A percentile compares a stretch with the other conserved stretches of the same genome.
These are phyloP conservation scores for Paulownia fortunei DNA, from an alignment of 257 asterid species.

Conservation along the genomic window DNA sequence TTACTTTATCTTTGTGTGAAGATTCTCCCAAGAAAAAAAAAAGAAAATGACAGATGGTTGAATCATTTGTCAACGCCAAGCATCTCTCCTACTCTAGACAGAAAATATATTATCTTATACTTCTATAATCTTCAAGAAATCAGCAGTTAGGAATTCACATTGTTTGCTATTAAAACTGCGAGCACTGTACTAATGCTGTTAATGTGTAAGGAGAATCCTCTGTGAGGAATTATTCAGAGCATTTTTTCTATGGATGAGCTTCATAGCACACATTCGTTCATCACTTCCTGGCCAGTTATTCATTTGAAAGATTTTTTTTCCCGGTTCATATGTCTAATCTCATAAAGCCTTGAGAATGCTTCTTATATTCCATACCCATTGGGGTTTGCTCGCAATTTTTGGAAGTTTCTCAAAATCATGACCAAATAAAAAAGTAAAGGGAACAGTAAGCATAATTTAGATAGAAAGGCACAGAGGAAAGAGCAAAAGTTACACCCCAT, in stretches of 20 bases:
- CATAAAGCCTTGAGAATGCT: background rate
- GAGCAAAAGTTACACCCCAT: too few species aligned
- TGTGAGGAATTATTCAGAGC: background rate
- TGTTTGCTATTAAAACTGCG: too few species aligned
- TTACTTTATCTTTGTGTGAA: background rate
- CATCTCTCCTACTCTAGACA: background rate
- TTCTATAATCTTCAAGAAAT: background rate
- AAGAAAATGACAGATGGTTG: background rate
- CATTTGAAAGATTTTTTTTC: background rate
- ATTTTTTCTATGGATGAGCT: too few species aligned
- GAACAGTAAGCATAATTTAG: too few species aligned
- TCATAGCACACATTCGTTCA: background rate
- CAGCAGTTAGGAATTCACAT: too few species aligned
- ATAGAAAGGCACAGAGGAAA: too few species aligned
- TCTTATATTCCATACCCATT: too few species aligned
- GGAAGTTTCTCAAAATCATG: background rate
- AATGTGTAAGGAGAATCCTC: background rate
- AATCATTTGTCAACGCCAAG: background rate
- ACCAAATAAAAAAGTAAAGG: background rate
- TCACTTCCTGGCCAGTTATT: background rate
- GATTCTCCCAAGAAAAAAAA: background rate
- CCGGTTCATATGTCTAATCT: background rate
- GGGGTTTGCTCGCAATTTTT: background rate
- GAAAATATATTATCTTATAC: background rate
- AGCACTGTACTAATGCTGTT: background rate